These are phyloP conservation scores for Ophiostoma tasmaniense DNA, from an alignment of 2,329 filamentous ascomycete genomes.

Conservation along the genomic window DNA sequence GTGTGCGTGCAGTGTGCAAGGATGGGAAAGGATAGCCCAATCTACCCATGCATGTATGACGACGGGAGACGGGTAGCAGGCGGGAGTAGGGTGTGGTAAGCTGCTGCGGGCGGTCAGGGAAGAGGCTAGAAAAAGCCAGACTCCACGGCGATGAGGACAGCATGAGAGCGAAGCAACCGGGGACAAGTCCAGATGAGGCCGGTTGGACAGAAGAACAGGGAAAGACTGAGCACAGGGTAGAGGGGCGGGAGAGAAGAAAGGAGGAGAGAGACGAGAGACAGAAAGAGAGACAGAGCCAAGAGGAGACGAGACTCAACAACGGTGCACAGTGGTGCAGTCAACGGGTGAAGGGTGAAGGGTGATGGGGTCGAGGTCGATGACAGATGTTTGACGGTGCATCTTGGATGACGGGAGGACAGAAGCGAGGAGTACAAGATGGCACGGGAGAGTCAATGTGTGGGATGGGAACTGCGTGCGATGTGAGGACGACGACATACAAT, in stretches of 20 bases:
- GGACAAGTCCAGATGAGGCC: neutral
- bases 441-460: neutral
- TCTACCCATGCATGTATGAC: neutral
- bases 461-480: neutral
- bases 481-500: neutral
- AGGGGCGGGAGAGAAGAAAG: no score
- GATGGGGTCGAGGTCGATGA: neutral
- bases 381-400: no score
- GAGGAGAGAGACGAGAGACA: neutral
- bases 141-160: neutral
- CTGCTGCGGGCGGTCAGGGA: neutral
- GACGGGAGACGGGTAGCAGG: neutral
- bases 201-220: neutral
- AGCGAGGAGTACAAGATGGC: neutral
- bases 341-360: neutral
- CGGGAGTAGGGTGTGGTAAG: neutral
- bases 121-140: neutral
- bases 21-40: neutral
- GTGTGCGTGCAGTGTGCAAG: neutral
- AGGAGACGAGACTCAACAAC: neutral
- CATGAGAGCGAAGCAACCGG: neutral
- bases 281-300: neutral
- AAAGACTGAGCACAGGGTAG: neutral
- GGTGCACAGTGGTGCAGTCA: neutral
- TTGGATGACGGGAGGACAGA: neutral